Evolutionary conservation across 495 filamentous ascomycete species (phyloP).

Genomic region (Sabuloglossum arenarium): DNA sequence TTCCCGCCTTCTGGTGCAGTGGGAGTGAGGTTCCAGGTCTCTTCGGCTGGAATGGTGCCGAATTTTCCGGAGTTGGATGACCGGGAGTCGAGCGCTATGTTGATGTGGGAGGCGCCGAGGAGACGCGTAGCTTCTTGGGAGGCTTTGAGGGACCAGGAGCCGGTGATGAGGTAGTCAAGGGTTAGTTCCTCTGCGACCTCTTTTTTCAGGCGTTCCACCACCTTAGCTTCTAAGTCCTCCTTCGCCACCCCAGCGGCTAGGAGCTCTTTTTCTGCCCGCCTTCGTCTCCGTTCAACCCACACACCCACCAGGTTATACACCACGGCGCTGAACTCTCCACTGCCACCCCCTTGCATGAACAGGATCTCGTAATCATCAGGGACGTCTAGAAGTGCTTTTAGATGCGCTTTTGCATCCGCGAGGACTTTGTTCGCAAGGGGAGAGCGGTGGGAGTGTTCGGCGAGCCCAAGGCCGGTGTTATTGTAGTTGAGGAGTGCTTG

Average conservation of each 20-base stretch:
- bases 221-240: conserved; percentile 20
- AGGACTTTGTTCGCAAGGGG: conserved; percentile 49
- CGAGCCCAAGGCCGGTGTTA: conserved; percentile 55
- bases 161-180: conserved; percentile 81
- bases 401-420: conserved; percentile 38
- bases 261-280: conserved; percentile 18
- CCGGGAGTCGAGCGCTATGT: conserved; percentile 53
- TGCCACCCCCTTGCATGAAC: conserved; percentile 71
- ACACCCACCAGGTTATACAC: conserved; percentile 62
- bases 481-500: conserved; percentile 66
- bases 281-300: conserved; percentile 49
- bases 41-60: conserved; percentile 56
- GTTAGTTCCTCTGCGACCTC: conserved; percentile 45
- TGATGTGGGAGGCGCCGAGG: conserved; percentile 56
- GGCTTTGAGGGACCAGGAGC: conserved; percentile 88
- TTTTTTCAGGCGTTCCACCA: conserved; percentile 37
- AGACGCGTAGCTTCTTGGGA: conserved; percentile 62
- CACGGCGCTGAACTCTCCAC: conserved; percentile 59
- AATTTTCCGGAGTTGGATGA: conserved; percentile 55
- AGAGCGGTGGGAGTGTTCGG: conserved; percentile 83
- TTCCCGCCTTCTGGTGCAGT: conserved; percentile 27
- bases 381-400: conserved; percentile 50
- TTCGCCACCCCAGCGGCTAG: conserved; percentile 4
- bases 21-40: conserved; percentile 54
- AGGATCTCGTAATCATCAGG: conserved; percentile 57